phyloP scores from a whole-genome alignment of 2,329 filamentous ascomycete species.

The Botrytis porri region DNA sequence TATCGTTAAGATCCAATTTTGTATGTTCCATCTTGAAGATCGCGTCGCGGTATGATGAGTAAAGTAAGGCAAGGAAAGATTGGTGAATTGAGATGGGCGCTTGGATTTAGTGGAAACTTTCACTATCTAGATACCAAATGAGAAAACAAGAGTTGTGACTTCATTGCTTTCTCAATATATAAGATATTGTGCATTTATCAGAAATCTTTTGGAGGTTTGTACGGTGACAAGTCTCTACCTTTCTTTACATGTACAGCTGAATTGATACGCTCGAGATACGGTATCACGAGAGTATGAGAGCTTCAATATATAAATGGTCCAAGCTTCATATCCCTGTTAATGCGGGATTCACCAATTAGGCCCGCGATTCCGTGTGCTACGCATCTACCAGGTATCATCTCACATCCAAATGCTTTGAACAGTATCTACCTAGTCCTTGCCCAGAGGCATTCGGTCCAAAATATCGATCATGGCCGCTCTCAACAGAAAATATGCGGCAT shows the following conservation, averaged over 20 bases:
- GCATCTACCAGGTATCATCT: background rate
- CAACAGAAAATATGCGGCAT: constrained; percentile 76
- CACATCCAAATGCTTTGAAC: background rate
- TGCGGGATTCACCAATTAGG: background rate
- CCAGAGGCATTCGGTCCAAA: background rate
- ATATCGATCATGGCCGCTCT: constrained; percentile 56
- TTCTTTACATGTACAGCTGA: background rate
- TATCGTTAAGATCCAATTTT: constrained; percentile 17
- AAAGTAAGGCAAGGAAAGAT: background rate
- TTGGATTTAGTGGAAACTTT: background rate
- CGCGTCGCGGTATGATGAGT: constrained; percentile 12
- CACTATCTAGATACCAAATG: background rate
- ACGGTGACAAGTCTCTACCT: background rate
- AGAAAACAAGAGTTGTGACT: background rate
- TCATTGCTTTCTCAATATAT: background rate
- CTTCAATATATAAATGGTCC: background rate
- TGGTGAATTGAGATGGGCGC: background rate
- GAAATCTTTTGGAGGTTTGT: background rate
- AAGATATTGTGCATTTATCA: background rate
- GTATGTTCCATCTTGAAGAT: constrained; percentile 7
- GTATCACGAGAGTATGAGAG: background rate
- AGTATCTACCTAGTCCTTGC: background rate
- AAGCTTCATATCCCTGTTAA: background rate
- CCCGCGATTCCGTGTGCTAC: background rate
- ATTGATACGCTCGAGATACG: background rate